These are phyloP conservation scores for Sarcomyxa edulis DNA, from an alignment of 768 basidiomycete genomes.

Conservation along the genomic window DNA sequence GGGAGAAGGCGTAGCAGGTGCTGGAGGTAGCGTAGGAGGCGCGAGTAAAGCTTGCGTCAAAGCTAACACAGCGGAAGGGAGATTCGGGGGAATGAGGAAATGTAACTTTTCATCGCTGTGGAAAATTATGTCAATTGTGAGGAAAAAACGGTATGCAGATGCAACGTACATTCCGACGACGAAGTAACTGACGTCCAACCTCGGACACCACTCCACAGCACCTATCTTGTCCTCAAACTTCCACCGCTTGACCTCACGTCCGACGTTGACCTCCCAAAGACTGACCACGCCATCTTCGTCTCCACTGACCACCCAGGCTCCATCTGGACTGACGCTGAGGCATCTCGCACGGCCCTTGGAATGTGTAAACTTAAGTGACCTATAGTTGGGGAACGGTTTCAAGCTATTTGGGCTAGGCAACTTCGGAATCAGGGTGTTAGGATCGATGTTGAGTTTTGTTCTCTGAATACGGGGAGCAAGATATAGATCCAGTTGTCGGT, in stretches of 20 bases:
- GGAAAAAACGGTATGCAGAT: background rate
- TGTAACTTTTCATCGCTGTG: conserved; percentile 75
- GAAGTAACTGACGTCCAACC: conserved; percentile 75
- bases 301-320: conserved; percentile 88
- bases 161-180: conserved; percentile 67
- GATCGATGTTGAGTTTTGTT: conserved; percentile 87
- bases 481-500: conserved; percentile 92
- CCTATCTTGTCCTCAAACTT: conserved; percentile 75
- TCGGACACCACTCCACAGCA: conserved; percentile 90
- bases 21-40: conserved; percentile 58
- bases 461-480: conserved; percentile 90
- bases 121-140: background rate
- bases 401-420: conserved; percentile 88
- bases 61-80: conserved; percentile 52
- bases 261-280: conserved; percentile 90
- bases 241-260: conserved; percentile 86
- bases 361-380: conserved; percentile 68
- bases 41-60: conserved; percentile 57
- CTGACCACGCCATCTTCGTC: conserved; percentile 84
- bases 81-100: conserved; percentile 77
- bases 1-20: conserved; percentile 50
- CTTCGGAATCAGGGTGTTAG: conserved; percentile 87
- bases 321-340: conserved; percentile 79
- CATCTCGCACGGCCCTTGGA: conserved; percentile 64
- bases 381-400: conserved; percentile 90